phyloP scores from a whole-genome alignment of 208 protist species.

The Leishmania lainsoni region DNA sequence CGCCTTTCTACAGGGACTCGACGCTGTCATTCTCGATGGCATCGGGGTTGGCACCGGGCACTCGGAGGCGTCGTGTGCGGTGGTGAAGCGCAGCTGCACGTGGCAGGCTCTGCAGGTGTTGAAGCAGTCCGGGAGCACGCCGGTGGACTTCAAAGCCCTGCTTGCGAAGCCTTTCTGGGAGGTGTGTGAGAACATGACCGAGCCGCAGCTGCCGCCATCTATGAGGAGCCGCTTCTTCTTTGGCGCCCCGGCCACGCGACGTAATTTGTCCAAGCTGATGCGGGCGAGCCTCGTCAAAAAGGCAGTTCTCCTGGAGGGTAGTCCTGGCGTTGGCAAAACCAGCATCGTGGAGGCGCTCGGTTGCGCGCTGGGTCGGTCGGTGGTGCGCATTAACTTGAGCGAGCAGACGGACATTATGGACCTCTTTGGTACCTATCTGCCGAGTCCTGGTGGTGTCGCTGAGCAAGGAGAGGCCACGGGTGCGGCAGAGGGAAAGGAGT shows the following conservation, averaged over 20 bases:
- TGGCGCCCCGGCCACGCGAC: constrained; percentile 94
- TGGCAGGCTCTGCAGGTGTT: constrained; percentile 28
- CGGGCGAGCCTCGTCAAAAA: constrained; percentile 92
- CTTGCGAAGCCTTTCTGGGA: constrained; percentile 67
- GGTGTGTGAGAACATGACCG: constrained; percentile 72
- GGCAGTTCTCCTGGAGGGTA: constrained; percentile 98
- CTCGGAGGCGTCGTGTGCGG: constrained; percentile 45
- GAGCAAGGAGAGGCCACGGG: constrained; percentile 43
- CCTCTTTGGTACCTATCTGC: constrained; percentile 93
- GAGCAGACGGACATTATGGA: constrained; percentile 99
- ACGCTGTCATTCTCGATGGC: constrained; percentile 96
- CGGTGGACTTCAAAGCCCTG: constrained; percentile 30
- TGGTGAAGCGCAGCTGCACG: constrained; percentile 41
- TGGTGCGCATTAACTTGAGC: constrained; percentile 99
- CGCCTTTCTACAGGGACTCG: constrained; percentile 96
- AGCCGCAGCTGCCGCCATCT: constrained; percentile 69
- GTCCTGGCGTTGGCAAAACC: constrained; percentile 99
- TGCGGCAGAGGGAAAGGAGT: constrained; percentile 1
- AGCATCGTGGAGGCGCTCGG: constrained; percentile 97
- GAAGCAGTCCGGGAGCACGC: constrained; percentile 9
- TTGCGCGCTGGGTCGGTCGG: constrained; percentile 77
- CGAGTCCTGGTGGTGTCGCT: constrained; percentile 34
- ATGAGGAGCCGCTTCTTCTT: constrained; percentile 92
- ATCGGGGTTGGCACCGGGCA: constrained; percentile 90
- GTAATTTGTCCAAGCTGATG: constrained; percentile 98